Base-by-base conservation (phyloP, 495 filamentous ascomycete genomes). In the Cladorrhinum samala region DNA sequence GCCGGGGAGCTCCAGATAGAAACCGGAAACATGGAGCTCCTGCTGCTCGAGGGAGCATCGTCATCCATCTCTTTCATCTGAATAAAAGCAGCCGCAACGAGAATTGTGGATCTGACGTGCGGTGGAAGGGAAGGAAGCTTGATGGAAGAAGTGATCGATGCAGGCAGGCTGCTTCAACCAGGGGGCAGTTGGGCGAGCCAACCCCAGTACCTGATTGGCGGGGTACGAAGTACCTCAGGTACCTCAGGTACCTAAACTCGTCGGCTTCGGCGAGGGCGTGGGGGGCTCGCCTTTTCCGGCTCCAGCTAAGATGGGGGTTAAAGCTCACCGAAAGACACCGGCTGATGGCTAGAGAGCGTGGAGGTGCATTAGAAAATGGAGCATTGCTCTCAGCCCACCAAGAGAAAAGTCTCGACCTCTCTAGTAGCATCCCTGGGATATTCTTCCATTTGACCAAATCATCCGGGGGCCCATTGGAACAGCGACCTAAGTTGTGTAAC, bases 291-390 rank as follows among this genome's bases (percentile, higher is more conserved):
- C 37, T 13, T 27, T 40, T 48, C 52, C 52, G 54, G 50, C 20
- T 40, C 44, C 46, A 55, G 44, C 44, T 36, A 62, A 48, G 39
- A 42, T 58, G 55, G 59, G 59, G 59, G 53, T 53, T 11, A 37
- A 50, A 49, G 49, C 33, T 43, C 38, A 38, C 57, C 49, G 50
- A 57, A 44, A 44, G 52, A 38, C 49, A 36, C 49, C 43, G 49
- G 55, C 53, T 41, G 54, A 47, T n/a, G 21, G 21, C 41, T 11
- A 47, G 20, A 40, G 46, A 30, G 49, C 24, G 45, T 33, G 27
- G 27, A 33, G 27, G 27, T 6, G 11, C 5, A 6, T 33, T 11
- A 11, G 27, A 11, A 33, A 33, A 33, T n/a, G n/a, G n/a, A n/a
- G n/a, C n/a, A n/a, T n/a, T n/a, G n/a, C n/a, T n/a, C n/a, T n/a